Base-by-base conservation (phyloP, 768 basidiomycete genomes). In the Gautieria morchelliformis region DNA sequence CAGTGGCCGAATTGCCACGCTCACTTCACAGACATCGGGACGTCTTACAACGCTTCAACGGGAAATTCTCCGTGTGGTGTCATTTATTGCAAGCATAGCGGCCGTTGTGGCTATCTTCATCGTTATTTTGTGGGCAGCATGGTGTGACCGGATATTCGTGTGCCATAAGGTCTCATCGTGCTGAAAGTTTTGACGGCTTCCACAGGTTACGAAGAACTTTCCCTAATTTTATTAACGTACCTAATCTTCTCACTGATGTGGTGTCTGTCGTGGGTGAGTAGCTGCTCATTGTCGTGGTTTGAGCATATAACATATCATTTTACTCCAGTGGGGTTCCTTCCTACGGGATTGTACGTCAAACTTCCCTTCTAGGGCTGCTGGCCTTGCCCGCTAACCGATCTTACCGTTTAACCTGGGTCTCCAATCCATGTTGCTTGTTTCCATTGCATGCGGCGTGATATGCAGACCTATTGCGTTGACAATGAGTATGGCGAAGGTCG, bases 51-150 rank as follows among this genome's bases (percentile, higher is more conserved):
- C 79, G 1, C 67, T 84, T 15, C 78, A 83, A 56, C 65, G 69
- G 8, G 82, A 84, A 63, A 76, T 84, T 58, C 62, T 77, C 15
- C 74, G 78, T 39, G 79, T 83, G 62, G 78, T 83, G 19, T 56
- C 74, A 15, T 74, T 81, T 59, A 81, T 82, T 56, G 75, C 75
- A 0, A 60, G 68, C 27, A 63, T 80, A 42, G 80, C 81, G 1
- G 59, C 73, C 11, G 40, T 64, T 12, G 69, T 79, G 14, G 75
- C 77, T n/a, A 37, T 74, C 40, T 48, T 78, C 14, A 77, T 82
- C 58, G 75, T 80, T 50, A 75, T 79, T 61, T 63, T 73, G 40
- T 81, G 73, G 74, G 68, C 66, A 24, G 67, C 70, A 45, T 74
- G 74, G 70, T 65, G 69, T 61, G 67, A 61, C 9, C 5, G 53